Evolutionary conservation across 2,329 filamentous ascomycete species (phyloP).

Genomic region (Alternaria sp.): DNA sequence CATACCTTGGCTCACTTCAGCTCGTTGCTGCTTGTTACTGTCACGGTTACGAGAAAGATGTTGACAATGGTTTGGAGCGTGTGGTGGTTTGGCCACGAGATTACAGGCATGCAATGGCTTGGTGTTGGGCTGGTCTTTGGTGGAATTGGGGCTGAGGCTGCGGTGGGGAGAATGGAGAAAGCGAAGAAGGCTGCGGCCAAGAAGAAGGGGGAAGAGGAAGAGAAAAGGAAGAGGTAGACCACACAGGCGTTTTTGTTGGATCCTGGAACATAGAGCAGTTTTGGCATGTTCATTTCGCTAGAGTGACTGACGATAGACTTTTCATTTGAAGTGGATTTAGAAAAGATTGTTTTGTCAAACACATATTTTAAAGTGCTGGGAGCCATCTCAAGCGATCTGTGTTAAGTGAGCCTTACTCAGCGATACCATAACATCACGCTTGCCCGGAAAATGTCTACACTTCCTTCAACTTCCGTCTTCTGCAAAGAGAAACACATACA

Average conservation of each 20-base stretch:
- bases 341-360: not conserved
- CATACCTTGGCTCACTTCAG: conserved; percentile 91
- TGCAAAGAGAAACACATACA: too few relatives aligned
- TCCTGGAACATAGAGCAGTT: not conserved
- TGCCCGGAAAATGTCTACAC: too few relatives aligned
- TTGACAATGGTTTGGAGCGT: conserved; percentile 98
- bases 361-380: not conserved
- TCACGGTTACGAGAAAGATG: conserved; percentile 98
- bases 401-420: not conserved
- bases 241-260: not conserved
- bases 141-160: conserved; percentile 89
- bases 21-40: conserved; percentile 90
- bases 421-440: too few relatives aligned
- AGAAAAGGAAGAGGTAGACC: conserved; percentile 22
- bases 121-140: conserved; percentile 94
- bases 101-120: conserved; percentile 90
- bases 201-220: conserved; percentile 26
- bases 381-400: not conserved
- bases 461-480: too few relatives aligned
- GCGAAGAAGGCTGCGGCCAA: conserved; percentile 76
- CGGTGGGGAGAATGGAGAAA: conserved; percentile 84
- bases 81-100: conserved; percentile 87
- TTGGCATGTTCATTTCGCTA: not conserved
- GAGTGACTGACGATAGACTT: not conserved
- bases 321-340: not conserved